Evolutionary conservation across 1,284 basidiomycete species (phyloP).

Genomic region (Pholiota adiposa): DNA sequence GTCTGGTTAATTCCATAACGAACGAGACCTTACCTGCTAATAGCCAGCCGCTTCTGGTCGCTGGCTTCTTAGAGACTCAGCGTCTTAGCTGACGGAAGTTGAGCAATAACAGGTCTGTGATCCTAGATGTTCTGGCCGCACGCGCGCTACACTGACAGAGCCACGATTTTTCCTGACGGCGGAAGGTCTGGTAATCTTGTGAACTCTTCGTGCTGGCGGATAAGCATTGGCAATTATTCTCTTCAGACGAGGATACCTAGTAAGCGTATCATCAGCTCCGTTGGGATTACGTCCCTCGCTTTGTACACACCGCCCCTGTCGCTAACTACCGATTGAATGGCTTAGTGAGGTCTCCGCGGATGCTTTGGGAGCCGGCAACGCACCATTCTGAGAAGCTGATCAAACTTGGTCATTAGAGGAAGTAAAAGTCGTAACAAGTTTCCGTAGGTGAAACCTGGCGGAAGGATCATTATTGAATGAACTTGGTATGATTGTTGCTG

Average conservation of each 20-base stretch:
- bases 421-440: conserved; percentile 74
- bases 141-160: conserved; percentile 35
- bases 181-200: conserved; percentile 65
- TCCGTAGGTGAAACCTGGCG: conserved; percentile 69
- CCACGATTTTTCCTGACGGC: conserved; percentile 49
- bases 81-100: conserved; percentile 56
- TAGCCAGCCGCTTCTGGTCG: conserved; percentile 53
- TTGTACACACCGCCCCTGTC: conserved; percentile 68
- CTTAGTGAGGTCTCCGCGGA: conserved; percentile 68
- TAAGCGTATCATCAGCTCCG: conserved; percentile 66
- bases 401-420: conserved; percentile 71
- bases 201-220: conserved; percentile 64
- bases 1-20: conserved; percentile 72
- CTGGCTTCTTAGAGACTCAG: conserved; percentile 52
- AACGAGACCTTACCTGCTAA: conserved; percentile 66
- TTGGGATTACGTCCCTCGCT: conserved; percentile 70
- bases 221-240: conserved; percentile 67
- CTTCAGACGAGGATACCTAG: conserved; percentile 69
- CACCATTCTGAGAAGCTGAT: conserved; percentile 56
- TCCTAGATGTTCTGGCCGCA: conserved; percentile 63
- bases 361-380: conserved; percentile 56
- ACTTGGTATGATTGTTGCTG: conserved; percentile 38
- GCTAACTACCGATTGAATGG: conserved; percentile 68
- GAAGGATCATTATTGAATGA: conserved; percentile 63
- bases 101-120: conserved; percentile 64